Conservation (phyloP, 2,329 filamentous ascomycete species). For the Hypoxylon sp. region DNA sequence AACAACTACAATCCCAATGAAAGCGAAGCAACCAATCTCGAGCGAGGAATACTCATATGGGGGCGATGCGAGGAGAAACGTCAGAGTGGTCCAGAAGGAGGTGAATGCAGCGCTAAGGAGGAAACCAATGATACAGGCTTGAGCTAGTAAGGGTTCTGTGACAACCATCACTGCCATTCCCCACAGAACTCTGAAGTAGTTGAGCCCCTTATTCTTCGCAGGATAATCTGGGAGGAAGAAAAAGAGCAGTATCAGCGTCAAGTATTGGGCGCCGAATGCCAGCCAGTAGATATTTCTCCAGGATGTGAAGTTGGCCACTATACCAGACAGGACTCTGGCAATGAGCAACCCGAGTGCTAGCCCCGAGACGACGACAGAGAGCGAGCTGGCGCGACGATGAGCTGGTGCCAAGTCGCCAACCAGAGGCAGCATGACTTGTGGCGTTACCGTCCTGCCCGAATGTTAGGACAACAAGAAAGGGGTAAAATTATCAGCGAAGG, state of each 20-base stretch:
- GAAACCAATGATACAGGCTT: slow-evolving; percentile 65
- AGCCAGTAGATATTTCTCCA: slow-evolving; percentile 81
- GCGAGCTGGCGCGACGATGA: slow-evolving; percentile 71
- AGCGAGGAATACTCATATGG: slow-evolving; percentile 79
- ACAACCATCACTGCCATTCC: slow-evolving; percentile 71
- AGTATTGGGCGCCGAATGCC: slow-evolving; percentile 73
- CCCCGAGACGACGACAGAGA: slow-evolving; percentile 76
- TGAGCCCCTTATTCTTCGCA: slow-evolving; percentile 71
- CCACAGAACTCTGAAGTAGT: slow-evolving; percentile 72
- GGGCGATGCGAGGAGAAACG: slow-evolving; percentile 79
- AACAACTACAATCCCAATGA: slow-evolving; percentile 82
- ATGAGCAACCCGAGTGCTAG: slow-evolving; percentile 76
- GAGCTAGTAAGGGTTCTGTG: slow-evolving; percentile 72
- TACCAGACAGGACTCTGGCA: slow-evolving; percentile 77
- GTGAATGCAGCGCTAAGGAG: slow-evolving; percentile 71
- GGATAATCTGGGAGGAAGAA: slow-evolving; percentile 80
- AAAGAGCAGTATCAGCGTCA: slow-evolving; percentile 73
- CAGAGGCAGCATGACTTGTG: slow-evolving; percentile 76
- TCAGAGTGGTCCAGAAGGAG: slow-evolving; percentile 79
- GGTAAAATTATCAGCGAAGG: slow-evolving; percentile 57
- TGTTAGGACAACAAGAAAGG: slow-evolving; percentile 49
- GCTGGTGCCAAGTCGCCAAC: slow-evolving; percentile 78
- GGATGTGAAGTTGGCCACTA: slow-evolving; percentile 73
- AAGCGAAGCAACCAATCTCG: slow-evolving; percentile 81
- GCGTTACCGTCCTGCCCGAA: slow-evolving; percentile 52